These are phyloP conservation scores for Kluyveromyces wickerhamii DNA, from an alignment of 805 yeast species.

Conservation along the genomic window DNA sequence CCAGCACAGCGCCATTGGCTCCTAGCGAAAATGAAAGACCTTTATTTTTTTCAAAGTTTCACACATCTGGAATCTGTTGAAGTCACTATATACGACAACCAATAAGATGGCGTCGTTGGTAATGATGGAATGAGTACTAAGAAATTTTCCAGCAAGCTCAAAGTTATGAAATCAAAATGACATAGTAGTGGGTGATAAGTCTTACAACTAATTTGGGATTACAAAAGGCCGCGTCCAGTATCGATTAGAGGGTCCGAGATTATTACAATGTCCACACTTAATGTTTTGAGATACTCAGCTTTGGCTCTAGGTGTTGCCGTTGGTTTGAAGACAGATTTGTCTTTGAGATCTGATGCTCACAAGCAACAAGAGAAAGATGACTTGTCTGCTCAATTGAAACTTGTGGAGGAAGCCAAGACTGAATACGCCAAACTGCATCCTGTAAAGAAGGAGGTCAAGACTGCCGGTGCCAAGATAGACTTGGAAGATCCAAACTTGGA, in stretches of 20 bases:
- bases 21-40: no score
- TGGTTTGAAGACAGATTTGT: conserved; percentile 80
- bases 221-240: no score
- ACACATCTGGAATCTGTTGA: neutral
- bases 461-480: conserved; percentile 42
- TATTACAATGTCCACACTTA: conserved; percentile 43
- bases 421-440: conserved; percentile 67
- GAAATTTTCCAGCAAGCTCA: neutral
- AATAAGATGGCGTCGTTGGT: conserved; percentile 3
- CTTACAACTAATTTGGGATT: no score
- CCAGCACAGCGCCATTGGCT: no score
- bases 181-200: conserved; percentile 3
- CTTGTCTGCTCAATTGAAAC: conserved; percentile 57
- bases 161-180: neutral
- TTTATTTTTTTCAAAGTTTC: neutral
- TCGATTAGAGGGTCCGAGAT: no score
- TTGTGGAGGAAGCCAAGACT: conserved; percentile 82
- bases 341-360: conserved; percentile 52
- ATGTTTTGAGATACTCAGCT: conserved; percentile 85
- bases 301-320: conserved; percentile 81
- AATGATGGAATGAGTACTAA: no score
- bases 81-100: conserved; percentile 3
- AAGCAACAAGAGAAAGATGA: conserved; percentile 50
- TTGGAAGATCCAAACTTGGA: conserved; percentile 89
- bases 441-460: conserved; percentile 32